Conservation (phyloP, 768 basidiomycete species). For the Mycena galericulata region DNA sequence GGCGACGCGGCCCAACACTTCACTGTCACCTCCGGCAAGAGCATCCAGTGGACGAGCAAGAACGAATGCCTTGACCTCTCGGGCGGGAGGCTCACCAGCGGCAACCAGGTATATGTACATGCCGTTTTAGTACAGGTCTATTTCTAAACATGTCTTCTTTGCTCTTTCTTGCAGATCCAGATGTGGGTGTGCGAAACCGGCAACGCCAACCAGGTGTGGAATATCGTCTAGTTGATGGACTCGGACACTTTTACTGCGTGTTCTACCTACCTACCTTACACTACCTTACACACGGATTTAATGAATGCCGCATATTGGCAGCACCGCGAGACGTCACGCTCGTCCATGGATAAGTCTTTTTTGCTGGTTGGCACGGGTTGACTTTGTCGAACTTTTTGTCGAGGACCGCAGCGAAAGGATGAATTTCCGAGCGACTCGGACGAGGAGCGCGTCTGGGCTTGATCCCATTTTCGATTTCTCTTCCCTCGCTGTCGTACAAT, state of each 20-base stretch:
- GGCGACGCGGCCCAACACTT: slow-evolving; percentile 34
- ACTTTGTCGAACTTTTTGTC: too few species aligned
- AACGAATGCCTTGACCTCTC: slow-evolving; percentile 40
- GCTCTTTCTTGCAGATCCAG: slow-evolving; percentile 5
- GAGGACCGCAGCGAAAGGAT: too few species aligned
- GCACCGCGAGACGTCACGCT: too few species aligned
- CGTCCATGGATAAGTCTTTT: too few species aligned
- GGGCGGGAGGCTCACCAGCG: slow-evolving; percentile 30
- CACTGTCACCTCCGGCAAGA: slow-evolving; percentile 11
- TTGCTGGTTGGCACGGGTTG: too few species aligned
- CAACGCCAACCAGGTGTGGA: slow-evolving; percentile 22
- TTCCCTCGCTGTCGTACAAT: too few species aligned
- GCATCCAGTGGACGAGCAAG: slow-evolving; percentile 34
- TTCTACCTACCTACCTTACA: too few species aligned
- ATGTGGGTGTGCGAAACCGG: slow-evolving; percentile 10
- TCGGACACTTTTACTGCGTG: neutral
- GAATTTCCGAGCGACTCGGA: too few species aligned
- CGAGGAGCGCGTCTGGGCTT: too few species aligned
- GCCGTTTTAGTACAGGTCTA: neutral
- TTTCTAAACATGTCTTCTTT: neutral
- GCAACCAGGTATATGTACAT: slow-evolving; percentile 24
- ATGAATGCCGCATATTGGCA: too few species aligned
- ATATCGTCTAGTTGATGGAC: slow-evolving; percentile 1
- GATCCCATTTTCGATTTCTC: too few species aligned
- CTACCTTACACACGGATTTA: too few species aligned